Base-by-base conservation (phyloP, 345 rosid species). In the Xanthoceras sorbifolium region DNA sequence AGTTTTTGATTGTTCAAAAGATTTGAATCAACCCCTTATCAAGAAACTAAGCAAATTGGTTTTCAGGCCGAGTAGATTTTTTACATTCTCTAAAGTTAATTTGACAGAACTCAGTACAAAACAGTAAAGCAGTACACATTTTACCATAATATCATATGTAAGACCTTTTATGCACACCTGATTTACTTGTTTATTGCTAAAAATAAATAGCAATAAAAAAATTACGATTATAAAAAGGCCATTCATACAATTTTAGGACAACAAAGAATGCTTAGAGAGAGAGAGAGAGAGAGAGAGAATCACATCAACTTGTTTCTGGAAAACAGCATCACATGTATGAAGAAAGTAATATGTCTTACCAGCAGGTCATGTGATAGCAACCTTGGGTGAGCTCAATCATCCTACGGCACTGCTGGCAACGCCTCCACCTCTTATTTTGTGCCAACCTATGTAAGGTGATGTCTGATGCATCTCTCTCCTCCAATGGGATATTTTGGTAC, bases 301-400 rank as follows among this genome's bases (percentile, higher is more conserved):
- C 20, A 18, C 3, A 52, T 57, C 60, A 65, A 55, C 23, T 71
- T 40, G 18, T 31, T 71, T 48, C 5, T 18, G 17, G 28, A 66
- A 38, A 23, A 73, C 11, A 25, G 48, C n/a, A 77, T 40, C 0
- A 50, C 14, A 67, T 57, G 6, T 48, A 29, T 20, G 68, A 69
- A 29, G 38, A 72, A 64, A 68, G 60, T 6, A 54, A 74, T 9
- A 29, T 54, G 69, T 72, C 90, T 85, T 86, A 96, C 99, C 93
- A 80, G 87, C 98, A 96, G 34, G 98, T 93, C 94, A 96, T 92
- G 87, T 92, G 99, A 82, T 92, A 83, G 86, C 99, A 96, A 77
- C 99, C 98, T 67, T 92, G 98, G 29, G 89, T 77, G 50, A 92
- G 99, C 82, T 96, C 97, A 52, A 92, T 91, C 98, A 96, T 96